Evolutionary conservation across 2,329 filamentous ascomycete genomes (phyloP), one percentile per base, ranked within the genome.

Genomic region (Alternaria dauci): DNA sequence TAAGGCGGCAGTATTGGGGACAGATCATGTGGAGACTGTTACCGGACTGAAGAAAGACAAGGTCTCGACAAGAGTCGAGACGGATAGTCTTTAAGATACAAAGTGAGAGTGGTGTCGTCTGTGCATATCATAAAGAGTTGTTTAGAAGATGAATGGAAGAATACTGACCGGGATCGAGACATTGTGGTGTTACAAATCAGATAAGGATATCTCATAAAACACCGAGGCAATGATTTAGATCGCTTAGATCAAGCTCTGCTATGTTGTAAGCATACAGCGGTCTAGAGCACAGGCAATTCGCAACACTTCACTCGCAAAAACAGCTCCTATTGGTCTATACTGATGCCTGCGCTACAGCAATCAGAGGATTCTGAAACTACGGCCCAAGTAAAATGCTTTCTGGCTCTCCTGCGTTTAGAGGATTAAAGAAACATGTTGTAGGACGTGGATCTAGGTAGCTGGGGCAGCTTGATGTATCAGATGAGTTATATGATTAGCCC

Each of bases 21-120:
- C 69, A 2, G 76, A 82, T 64, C 81, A 84, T 67, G 69, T 73
- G 16, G 82, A 84, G 69, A 83, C 81, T 7, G 81, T 81, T 67
- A 83, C 81, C 2, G 82, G 82, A 2, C 58, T 84, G 41, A 77
- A 76, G 39, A 75, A 70, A 52, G 68, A 71, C 58, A 68, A 72
- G 39, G 51, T 34, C 5, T 8, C 18, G 8, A 9, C 43, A 16
- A 44, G 25, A 30, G 28, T 32, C 8, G 34, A 41, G 39, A 46
- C 52, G n/a, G 26, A 46, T 5, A 56, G 52, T 16, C 51, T 46
- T 1, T 56, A 41, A 26, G 6, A 16, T 16, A 12, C n/a, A 1
- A 52, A 2, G 23, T 4, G 36, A 25, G 20, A 25, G 5, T 8
- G 6, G 39, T 25, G 8, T 14, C 11, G 3, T 16, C 20, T 12